These are phyloP conservation scores for Sugiyamaella castrensis DNA, from an alignment of 1,139 yeast genomes.

Conservation along the genomic window DNA sequence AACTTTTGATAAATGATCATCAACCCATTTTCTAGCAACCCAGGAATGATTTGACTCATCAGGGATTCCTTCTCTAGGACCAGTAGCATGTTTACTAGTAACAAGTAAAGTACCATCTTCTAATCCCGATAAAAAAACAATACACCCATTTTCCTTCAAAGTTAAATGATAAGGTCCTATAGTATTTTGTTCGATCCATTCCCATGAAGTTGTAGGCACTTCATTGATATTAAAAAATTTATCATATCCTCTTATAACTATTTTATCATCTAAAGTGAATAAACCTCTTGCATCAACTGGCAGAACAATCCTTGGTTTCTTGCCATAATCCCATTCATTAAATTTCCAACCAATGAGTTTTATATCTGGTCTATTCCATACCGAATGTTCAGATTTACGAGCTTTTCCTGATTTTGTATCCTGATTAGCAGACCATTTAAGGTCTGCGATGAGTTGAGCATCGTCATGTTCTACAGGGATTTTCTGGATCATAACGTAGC, in stretches of 20 bases:
- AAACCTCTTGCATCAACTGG: constrained; percentile 85
- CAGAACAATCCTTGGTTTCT: constrained; percentile 47
- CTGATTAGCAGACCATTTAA: neutral
- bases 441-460: neutral
- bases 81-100: constrained; percentile 89
- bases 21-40: constrained; percentile 63
- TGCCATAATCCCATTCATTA: constrained; percentile 83
- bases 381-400: constrained; percentile 22
- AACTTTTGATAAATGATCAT: constrained; percentile 46
- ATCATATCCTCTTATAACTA: constrained; percentile 86
- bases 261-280: constrained; percentile 54
- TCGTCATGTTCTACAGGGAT: neutral
- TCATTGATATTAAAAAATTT: constrained; percentile 88
- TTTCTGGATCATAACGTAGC: constrained; percentile 10
- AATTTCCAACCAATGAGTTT: constrained; percentile 63
- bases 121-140: constrained; percentile 75
- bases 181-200: constrained; percentile 46
- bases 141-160: constrained; percentile 91
- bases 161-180: constrained; percentile 79
- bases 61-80: constrained; percentile 49
- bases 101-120: constrained; percentile 69
- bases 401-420: constrained; percentile 25
- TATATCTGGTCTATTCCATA: constrained; percentile 35
- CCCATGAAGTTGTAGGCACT: constrained; percentile 51
- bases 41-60: constrained; percentile 62